phyloP scores from a whole-genome alignment of 371 early-diverging fungal species.

The Syncephalastrum sp. region DNA sequence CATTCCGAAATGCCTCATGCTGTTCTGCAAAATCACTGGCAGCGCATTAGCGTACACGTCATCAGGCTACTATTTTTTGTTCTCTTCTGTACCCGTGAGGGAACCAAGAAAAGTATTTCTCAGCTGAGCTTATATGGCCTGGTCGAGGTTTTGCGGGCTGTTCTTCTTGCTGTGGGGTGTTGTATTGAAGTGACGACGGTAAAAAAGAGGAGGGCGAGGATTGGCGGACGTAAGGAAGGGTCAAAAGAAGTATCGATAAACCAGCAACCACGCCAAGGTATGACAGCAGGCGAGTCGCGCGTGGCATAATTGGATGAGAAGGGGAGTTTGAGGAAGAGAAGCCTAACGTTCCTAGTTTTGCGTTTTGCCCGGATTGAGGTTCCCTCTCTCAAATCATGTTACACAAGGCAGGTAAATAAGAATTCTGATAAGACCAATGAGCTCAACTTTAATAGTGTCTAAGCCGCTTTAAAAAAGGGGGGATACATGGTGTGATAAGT shows the following conservation, averaged over 20 bases:
- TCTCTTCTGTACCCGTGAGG: slow-evolving; percentile 34
- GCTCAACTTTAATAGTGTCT: too few species aligned
- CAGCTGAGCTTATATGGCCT: background rate
- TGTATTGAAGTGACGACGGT: slow-evolving; percentile 5
- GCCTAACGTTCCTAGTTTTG: background rate
- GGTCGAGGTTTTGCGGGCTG: slow-evolving; percentile 1
- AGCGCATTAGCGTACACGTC: background rate
- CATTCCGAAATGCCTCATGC: slow-evolving; percentile 46
- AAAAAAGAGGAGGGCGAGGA: background rate
- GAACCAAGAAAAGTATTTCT: slow-evolving; percentile 31
- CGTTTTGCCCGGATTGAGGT: too few species aligned
- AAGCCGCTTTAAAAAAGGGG: too few species aligned
- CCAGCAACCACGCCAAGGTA: slow-evolving; percentile 4
- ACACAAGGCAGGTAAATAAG: too few species aligned
- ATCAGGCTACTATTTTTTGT: background rate
- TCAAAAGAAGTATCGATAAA: background rate
- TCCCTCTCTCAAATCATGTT: too few species aligned
- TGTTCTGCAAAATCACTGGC: slow-evolving; percentile 37
- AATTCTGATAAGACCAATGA: too few species aligned
- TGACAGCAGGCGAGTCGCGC: slow-evolving; percentile 9
- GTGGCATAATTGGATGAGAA: slow-evolving; percentile 5
- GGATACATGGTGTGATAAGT: too few species aligned
- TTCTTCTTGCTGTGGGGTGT: slow-evolving; percentile 2
- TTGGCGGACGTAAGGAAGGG: slow-evolving; percentile 3
- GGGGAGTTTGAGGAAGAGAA: slow-evolving; percentile 2